Evolutionary conservation across 441 rosid genomes (phyloP).

Genomic region (Hypseocharis bilobata): DNA sequence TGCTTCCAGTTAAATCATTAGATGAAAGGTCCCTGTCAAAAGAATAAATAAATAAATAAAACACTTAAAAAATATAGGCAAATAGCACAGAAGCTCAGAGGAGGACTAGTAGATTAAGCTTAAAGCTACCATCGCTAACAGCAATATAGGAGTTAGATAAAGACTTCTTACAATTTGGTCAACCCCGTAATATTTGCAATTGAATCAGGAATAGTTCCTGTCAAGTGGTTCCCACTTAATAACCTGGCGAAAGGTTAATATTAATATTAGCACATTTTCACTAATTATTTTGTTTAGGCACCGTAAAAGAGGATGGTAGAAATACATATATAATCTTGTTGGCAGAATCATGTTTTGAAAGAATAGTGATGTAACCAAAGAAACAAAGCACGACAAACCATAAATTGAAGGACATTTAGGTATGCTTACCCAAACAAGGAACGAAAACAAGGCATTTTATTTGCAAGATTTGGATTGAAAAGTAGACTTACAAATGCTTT

Average conservation of each 20-base stretch:
- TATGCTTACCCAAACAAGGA: too few relatives aligned
- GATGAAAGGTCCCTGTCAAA: conserved; percentile 68
- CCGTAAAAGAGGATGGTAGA: not conserved
- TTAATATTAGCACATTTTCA: conserved; percentile 3
- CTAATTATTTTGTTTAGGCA: not conserved
- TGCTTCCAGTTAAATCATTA: conserved; percentile 52
- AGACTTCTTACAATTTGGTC: conserved; percentile 15
- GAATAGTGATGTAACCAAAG: too few relatives aligned
- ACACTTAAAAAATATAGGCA: not conserved
- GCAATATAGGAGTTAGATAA: not conserved
- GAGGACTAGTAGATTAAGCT: not conserved
- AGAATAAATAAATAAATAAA: conserved; percentile 9
- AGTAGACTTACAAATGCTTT: conserved; percentile 50
- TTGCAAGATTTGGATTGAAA: too few relatives aligned
- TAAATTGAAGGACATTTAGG: too few relatives aligned
- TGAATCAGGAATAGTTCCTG: conserved; percentile 18
- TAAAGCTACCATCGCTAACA: not conserved
- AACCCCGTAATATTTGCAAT: conserved; percentile 15
- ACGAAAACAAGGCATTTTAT: too few relatives aligned
- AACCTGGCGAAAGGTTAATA: conserved; percentile 7
- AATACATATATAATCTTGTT: not conserved
- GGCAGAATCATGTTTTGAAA: too few relatives aligned
- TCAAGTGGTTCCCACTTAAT: conserved; percentile 19
- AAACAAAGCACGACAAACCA: too few relatives aligned
- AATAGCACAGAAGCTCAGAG: not conserved